phyloP scores from a whole-genome alignment of 495 filamentous ascomycete species.

The Aspergillus hancockii region DNA sequence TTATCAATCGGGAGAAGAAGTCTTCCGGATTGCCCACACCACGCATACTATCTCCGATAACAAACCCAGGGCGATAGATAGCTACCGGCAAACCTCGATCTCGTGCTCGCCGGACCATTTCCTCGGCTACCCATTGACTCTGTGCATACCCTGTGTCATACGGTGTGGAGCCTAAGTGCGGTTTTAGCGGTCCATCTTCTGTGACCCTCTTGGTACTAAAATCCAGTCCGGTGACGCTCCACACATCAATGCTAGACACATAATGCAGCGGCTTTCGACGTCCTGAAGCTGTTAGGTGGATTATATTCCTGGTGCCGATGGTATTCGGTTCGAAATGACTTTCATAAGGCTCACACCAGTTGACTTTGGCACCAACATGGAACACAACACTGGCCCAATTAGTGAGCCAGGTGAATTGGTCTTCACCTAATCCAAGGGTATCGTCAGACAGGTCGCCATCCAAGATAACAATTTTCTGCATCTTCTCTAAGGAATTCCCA shows the following conservation, averaged over 20 bases:
- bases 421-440: neutral
- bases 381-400: neutral
- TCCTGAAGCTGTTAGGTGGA: conserved; percentile 11
- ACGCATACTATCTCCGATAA: conserved; percentile 18
- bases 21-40: conserved; percentile 26
- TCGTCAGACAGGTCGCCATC: neutral
- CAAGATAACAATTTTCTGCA: neutral
- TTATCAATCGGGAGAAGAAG: conserved; percentile 24
- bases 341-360: neutral
- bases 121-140: conserved; percentile 23
- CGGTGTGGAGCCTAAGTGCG: conserved; percentile 7
- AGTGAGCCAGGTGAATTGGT: neutral
- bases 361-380: neutral
- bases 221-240: conserved; percentile 11
- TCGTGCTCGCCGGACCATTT: conserved; percentile 17
- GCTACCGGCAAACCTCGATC: conserved; percentile 16
- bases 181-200: conserved; percentile 17
- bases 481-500: neutral
- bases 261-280: conserved; percentile 27
- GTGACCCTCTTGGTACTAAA: conserved; percentile 4
- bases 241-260: conserved; percentile 21
- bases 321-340: conserved; percentile 20
- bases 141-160: conserved; percentile 24
- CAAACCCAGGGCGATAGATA: conserved; percentile 28
- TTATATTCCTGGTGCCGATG: conserved; percentile 18